Conservation (phyloP, 1,284 basidiomycete species). For the Cystobasidium pallidum region DNA sequence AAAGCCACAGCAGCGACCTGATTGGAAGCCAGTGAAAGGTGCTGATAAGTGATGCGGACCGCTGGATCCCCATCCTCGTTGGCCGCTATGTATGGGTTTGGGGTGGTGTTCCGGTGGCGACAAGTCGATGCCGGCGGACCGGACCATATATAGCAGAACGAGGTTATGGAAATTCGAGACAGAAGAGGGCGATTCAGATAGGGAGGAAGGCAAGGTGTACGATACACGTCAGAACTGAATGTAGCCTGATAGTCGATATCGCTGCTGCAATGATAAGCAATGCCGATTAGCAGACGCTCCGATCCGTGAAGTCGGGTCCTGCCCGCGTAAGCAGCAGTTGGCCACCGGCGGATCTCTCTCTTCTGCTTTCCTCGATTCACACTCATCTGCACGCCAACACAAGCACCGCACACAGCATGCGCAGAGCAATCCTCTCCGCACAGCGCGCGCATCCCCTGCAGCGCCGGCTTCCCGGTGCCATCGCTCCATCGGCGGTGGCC, state of each 20-base stretch:
- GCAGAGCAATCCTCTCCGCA: conserved; percentile 36
- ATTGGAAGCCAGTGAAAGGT: conserved; percentile 8
- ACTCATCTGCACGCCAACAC: neutral
- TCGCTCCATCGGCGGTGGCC: conserved; percentile 3
- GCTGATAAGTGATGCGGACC: neutral
- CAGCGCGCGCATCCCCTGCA: conserved; percentile 19
- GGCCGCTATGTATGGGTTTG: neutral
- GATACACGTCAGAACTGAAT: too few relatives aligned
- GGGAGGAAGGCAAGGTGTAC: neutral
- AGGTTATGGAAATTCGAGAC: neutral
- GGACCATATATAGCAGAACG: neutral
- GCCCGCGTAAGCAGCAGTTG: conserved; percentile 15
- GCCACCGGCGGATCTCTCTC: neutral
- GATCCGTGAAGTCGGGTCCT: neutral
- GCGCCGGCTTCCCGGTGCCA: conserved; percentile 14
- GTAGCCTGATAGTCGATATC: neutral
- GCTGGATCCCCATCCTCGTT: neutral
- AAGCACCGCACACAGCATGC: conserved; percentile 28
- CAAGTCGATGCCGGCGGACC: neutral
- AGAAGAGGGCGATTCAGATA: neutral
- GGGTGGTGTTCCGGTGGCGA: neutral
- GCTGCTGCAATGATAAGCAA: neutral
- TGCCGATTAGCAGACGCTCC: neutral
- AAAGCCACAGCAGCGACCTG: conserved; percentile 7
- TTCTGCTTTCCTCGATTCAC: conserved; percentile 4